phyloP scores from a whole-genome alignment of 148 eudicot genomes.

The Amaranthus cruentus region DNA sequence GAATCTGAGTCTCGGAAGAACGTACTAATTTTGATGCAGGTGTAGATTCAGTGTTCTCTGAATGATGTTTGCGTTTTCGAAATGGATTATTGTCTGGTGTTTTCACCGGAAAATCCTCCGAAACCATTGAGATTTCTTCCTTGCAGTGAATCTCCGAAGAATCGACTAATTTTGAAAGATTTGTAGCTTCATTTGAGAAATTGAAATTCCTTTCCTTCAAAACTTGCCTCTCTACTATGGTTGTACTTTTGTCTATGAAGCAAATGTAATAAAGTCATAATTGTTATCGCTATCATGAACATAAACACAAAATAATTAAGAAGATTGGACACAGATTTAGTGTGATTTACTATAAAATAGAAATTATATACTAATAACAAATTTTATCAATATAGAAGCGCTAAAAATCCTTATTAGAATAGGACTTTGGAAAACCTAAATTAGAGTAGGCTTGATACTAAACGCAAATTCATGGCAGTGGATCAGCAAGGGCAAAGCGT shows the following conservation, averaged over 20 bases:
- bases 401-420: too few relatives aligned
- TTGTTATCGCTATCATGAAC: neutral
- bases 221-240: constrained; percentile 21
- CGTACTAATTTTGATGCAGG: constrained; percentile 32
- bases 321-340: too few relatives aligned
- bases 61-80: constrained; percentile 33
- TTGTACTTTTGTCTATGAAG: constrained; percentile 14
- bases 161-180: constrained; percentile 35
- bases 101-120: constrained; percentile 17
- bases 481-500: too few relatives aligned
- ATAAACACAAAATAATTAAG: neutral
- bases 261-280: neutral
- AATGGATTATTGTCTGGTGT: constrained; percentile 58
- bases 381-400: too few relatives aligned
- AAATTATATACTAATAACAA: too few relatives aligned
- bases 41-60: constrained; percentile 26
- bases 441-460: too few relatives aligned
- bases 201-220: constrained; percentile 37
- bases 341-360: too few relatives aligned
- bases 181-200: constrained; percentile 36
- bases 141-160: constrained; percentile 16
- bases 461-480: too few relatives aligned
- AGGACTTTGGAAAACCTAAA: too few relatives aligned
- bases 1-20: constrained; percentile 14
- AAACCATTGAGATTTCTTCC: constrained; percentile 20